These are phyloP conservation scores for Ophiostoma tasmaniense DNA, from an alignment of 2,329 filamentous ascomycete genomes.

Conservation along the genomic window DNA sequence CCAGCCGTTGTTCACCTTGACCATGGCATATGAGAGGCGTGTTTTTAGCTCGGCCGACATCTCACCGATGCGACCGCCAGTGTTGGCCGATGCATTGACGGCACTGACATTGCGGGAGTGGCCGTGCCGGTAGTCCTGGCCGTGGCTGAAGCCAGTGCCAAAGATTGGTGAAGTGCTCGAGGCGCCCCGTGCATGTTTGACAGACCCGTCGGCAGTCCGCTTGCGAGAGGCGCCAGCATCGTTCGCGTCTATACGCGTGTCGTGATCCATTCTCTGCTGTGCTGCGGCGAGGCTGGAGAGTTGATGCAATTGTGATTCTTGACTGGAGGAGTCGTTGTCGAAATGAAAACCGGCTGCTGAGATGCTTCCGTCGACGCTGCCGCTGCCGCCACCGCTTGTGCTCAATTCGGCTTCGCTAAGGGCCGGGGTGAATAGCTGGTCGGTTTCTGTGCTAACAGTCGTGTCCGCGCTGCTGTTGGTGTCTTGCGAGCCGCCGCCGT, in stretches of 20 bases:
- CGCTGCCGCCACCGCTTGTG: constrained; percentile 30
- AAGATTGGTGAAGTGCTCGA: constrained; percentile 39
- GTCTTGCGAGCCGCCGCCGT: constrained; percentile 26
- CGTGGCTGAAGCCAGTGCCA: constrained; percentile 19
- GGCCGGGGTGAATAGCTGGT: constrained; percentile 37
- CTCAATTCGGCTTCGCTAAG: constrained; percentile 36
- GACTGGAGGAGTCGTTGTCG: constrained; percentile 36
- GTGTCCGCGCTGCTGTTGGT: constrained; percentile 30
- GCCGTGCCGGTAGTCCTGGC: constrained; percentile 25
- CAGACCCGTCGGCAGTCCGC: constrained; percentile 65
- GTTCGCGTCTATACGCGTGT: constrained; percentile 25
- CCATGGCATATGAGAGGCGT: constrained; percentile 83
- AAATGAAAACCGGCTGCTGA: neutral
- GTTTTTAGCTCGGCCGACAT: constrained; percentile 71
- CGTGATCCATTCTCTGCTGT: constrained; percentile 39
- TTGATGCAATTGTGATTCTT: constrained; percentile 48
- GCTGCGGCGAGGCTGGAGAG: constrained; percentile 51
- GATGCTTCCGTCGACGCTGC: constrained; percentile 13
- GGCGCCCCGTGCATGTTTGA: constrained; percentile 46
- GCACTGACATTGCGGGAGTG: constrained; percentile 67
- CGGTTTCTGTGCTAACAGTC: constrained; percentile 31
- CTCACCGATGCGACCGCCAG: constrained; percentile 68
- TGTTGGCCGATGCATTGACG: constrained; percentile 51
- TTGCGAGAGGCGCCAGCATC: constrained; percentile 48
- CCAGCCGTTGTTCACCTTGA: constrained; percentile 88